Base-by-base conservation (phyloP, 371 early-diverging fungal genomes). In the Parasitella parasitica region DNA sequence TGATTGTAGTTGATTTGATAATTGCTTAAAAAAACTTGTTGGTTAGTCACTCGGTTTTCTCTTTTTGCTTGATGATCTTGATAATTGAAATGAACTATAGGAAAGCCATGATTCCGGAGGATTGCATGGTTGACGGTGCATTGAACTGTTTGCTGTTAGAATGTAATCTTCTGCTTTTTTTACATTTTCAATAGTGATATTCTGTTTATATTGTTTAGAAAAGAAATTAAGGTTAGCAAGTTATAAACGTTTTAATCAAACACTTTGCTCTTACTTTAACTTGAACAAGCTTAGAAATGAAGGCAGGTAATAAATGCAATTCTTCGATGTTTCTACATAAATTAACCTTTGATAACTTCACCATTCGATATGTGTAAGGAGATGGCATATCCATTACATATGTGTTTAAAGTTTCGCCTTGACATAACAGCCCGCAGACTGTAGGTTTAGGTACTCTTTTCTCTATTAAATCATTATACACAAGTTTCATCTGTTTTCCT, bases 281-380 rank as follows among this genome's bases (percentile, higher is more conserved):
- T 58, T 64, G 64, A 58, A 58, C 9, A 46, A 64, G 58, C 54
- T 58, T 64, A 26, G 26, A 64, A 46, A 64, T 58, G 54, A 64
- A 58, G 37, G 20, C 48, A 64, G 58, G 58, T 27, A 46, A 58
- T 27, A 58, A 36, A 46, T 58, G 48, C 30, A 54, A 64, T 58
- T 64, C 58, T 18, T 53, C 46, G 16, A 64, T 54, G 37, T 54
- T 64, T 58, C 64, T 56, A 50, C 63, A 55, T 53, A 61, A 53
- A 32, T 52, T 58, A 34, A 46, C 36, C 53, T 36, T 46, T 43
- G 64, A 64, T 13, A 64, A 15, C 46, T 64, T 59, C 22, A 49
- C 54, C 55, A 65, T 55, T 48, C 50, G 46, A 50, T 65, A 59
- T 39, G 39, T 53, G 12, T 46, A 20, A 39, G 63, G 52, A 51